Evolutionary conservation across 108 stramenopile species (phyloP).

Genomic region (Cyclotella sp.): DNA sequence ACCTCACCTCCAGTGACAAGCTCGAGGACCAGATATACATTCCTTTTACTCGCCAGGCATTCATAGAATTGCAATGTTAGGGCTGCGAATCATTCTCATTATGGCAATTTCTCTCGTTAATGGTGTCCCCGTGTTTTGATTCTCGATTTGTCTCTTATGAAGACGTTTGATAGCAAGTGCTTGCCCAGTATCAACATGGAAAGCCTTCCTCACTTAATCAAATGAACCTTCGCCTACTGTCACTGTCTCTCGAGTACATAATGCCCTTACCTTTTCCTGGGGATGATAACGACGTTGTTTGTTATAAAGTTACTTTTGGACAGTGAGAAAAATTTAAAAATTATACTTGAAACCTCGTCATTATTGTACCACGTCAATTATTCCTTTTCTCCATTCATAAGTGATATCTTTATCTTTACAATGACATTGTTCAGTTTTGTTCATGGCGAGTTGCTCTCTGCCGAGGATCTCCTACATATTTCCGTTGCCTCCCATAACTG

Average conservation of each 20-base stretch:
- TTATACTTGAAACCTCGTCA: too few species aligned
- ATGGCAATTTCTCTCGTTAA: constrained; percentile 71
- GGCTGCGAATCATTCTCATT: constrained; percentile 78
- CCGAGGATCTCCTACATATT: too few species aligned
- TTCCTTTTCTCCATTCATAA: too few species aligned
- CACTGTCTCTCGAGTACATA: constrained; percentile 58
- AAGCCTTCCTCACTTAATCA: constrained; percentile 46
- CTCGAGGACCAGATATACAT: constrained; percentile 93
- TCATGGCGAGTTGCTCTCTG: too few species aligned
- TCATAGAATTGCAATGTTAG: constrained; percentile 87
- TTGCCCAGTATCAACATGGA: constrained; percentile 23
- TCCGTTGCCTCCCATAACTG: too few species aligned
- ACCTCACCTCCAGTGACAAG: constrained; percentile 90
- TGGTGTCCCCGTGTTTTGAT: constrained; percentile 90
- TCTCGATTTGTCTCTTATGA: constrained; percentile 85
- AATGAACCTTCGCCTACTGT: constrained; percentile 59
- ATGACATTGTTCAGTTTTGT: too few species aligned
- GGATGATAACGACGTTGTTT: background rate
- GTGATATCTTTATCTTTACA: too few species aligned
- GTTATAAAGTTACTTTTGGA: too few species aligned
- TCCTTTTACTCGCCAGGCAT: constrained; percentile 83
- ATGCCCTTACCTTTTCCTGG: constrained; percentile 49
- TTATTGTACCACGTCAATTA: too few species aligned
- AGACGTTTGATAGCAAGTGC: constrained; percentile 82
- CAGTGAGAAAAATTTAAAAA: too few species aligned